phyloP scores from a whole-genome alignment of 352 stramenopile genomes.

The Globisporangium megalacanthum region DNA sequence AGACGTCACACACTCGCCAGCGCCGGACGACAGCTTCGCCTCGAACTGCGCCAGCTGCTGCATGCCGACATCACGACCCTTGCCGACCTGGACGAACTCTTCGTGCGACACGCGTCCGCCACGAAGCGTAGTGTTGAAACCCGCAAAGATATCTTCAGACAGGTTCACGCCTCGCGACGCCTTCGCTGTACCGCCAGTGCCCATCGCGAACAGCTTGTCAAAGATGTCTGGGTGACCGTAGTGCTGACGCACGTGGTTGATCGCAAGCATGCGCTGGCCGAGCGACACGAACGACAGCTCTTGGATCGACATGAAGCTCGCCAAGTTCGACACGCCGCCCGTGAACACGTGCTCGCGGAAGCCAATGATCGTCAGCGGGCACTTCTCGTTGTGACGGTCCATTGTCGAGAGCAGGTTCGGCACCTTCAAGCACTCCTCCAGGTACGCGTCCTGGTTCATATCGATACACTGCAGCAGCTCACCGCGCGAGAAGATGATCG shows the following conservation, averaged over 20 bases:
- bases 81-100: constrained; percentile 90
- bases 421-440: constrained; percentile 82
- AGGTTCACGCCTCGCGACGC: constrained; percentile 79
- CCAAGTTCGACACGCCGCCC: constrained; percentile 74
- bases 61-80: constrained; percentile 98
- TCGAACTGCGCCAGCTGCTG: constrained; percentile 98
- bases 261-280: constrained; percentile 72
- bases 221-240: constrained; percentile 89
- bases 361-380: constrained; percentile 77
- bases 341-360: constrained; percentile 87
- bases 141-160: constrained; percentile 87
- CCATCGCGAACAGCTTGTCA: constrained; percentile 83
- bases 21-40: constrained; percentile 95
- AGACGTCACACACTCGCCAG: constrained; percentile 96
- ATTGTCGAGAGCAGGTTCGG: constrained; percentile 78
- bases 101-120: constrained; percentile 71
- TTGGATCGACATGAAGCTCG: constrained; percentile 86
- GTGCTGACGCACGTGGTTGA: constrained; percentile 76
- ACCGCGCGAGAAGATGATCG: constrained; percentile 82
- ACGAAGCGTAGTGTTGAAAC: constrained; percentile 80
- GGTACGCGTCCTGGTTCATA: constrained; percentile 88
- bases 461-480: constrained; percentile 88
- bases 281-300: constrained; percentile 82
- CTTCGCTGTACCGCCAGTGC: constrained; percentile 74
- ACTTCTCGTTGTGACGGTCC: constrained; percentile 59